These are phyloP conservation scores for Aspergillus pseudonomiae DNA, from an alignment of 2,329 filamentous ascomycete genomes.

Conservation along the genomic window DNA sequence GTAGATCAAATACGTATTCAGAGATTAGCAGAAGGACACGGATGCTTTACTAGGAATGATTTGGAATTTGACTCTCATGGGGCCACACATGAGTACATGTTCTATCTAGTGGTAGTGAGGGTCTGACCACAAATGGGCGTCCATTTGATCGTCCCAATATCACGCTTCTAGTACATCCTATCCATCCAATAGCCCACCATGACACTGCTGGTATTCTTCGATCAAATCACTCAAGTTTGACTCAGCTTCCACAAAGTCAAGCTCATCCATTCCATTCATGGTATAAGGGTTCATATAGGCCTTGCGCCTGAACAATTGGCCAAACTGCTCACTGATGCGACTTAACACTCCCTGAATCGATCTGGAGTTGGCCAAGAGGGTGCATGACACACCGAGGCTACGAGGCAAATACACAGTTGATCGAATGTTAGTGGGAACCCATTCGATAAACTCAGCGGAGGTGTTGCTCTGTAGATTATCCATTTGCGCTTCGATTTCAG, in stretches of 20 bases:
- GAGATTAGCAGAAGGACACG: too few relatives aligned
- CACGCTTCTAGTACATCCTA: too few relatives aligned
- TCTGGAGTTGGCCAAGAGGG: slow-evolving; percentile 98
- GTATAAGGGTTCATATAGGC: slow-evolving; percentile 99
- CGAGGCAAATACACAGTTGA: slow-evolving; percentile 97
- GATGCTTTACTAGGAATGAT: too few relatives aligned
- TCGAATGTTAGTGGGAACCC: slow-evolving; percentile 99
- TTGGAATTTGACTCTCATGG: too few relatives aligned
- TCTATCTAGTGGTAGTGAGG: too few relatives aligned
- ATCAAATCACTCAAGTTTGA: slow-evolving; percentile 99
- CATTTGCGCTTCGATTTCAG: slow-evolving; percentile 99
- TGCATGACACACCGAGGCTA: slow-evolving; percentile 97
- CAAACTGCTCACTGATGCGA: slow-evolving; percentile 99
- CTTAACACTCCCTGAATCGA: slow-evolving; percentile 99
- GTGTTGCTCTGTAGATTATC: slow-evolving; percentile 99
- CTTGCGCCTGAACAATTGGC: slow-evolving; percentile 99
- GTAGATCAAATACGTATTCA: too few relatives aligned
- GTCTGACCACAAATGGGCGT: too few relatives aligned
- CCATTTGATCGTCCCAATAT: too few relatives aligned
- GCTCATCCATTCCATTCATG: slow-evolving; percentile 93
- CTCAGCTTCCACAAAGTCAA: slow-evolving; percentile 68
- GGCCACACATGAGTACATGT: too few relatives aligned
- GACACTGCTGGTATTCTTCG: slow-evolving; percentile 99
- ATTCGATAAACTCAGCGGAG: slow-evolving; percentile 98
- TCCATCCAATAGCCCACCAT: slow-evolving; percentile 64